Evolutionary conservation across 2,329 filamentous ascomycete genomes (phyloP), one percentile per base, ranked within the genome.

Genomic region (Paramyrothecium sp.): DNA sequence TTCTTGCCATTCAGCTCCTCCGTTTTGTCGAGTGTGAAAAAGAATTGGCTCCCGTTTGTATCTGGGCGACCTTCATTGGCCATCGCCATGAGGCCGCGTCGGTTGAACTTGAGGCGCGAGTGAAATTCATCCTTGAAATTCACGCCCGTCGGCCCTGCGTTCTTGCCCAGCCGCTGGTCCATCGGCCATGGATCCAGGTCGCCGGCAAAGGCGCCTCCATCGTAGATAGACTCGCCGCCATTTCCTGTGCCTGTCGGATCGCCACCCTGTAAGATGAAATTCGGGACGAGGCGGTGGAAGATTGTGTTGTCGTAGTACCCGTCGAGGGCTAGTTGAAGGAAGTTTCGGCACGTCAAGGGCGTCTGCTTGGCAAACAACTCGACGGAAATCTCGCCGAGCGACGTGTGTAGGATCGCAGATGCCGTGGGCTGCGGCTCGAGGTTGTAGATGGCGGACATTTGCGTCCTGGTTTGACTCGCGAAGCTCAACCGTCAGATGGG

Each of bases 361-460:
- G 91, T 90, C 75, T 99, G 95, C 70, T 95, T 95, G 19, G 93
- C 93, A 80, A 97, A 99, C 57, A 99, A 87, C 74, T 97, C 92
- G 74, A 99, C 84, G 41, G 90, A 88, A 57, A 99, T 83, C 68
- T 97, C 93, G 73, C 95, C 95, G 50, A 89, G 81, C 7, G 91
- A 96, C 11, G 95, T 99, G 74, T 96, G 89, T 47, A 99, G 82
- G 63, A 97, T 88, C 56, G 91, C 92, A 63, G 95, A 97, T 21
- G 90, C 95, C 57, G 94, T 97, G 50, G 95, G 92, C 69, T 94
- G 92, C 54, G 95, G 94, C 75, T 97, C 94, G 68, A 96, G 91
- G 67, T 96, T 96, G 76, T 98, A 98, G 57, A 93, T 88, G 49
- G 90, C 82, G 57, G 92, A 94, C 94, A 98, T 97, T 44, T 7